Percentiles rank a stretch among this genome's conserved stretches.
Conservation (phyloP, 768 basidiomycete species). For the Boletus coccyginus region DNA sequence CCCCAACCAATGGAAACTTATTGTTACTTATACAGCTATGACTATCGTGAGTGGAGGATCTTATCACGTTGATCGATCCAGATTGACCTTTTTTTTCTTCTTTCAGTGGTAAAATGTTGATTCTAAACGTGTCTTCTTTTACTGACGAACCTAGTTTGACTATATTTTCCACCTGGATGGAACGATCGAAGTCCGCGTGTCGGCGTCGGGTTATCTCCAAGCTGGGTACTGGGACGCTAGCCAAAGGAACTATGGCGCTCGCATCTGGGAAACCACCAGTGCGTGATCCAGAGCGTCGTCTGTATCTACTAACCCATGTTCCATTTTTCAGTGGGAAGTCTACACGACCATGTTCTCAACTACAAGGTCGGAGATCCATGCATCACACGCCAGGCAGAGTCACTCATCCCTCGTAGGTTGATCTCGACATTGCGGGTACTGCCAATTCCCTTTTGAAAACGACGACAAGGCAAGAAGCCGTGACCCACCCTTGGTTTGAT, state of each 20-base stretch:
- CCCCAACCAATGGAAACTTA: not conserved
- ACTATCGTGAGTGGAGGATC: constrained; percentile 43
- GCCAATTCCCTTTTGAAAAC: constrained; percentile 55
- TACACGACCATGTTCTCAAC: constrained; percentile 70
- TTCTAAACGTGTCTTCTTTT: not conserved
- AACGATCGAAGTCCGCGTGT: constrained; percentile 64
- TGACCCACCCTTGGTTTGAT: constrained; percentile 54
- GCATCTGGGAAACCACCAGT: constrained; percentile 57
- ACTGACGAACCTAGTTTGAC: constrained; percentile 44
- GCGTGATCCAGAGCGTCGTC: constrained; percentile 15
- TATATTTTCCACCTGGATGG: constrained; percentile 67
- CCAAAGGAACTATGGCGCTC: constrained; percentile 51
- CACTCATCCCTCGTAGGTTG: constrained; percentile 39
- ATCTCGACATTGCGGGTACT: constrained; percentile 61
- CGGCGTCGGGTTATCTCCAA: constrained; percentile 69
- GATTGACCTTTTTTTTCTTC: not conserved
- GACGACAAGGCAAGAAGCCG: constrained; percentile 47
- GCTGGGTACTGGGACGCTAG: constrained; percentile 55
- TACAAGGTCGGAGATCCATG: constrained; percentile 40
- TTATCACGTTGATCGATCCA: not conserved
- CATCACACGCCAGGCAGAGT: not conserved
- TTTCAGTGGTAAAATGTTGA: constrained; percentile 29
- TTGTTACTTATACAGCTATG: constrained; percentile 41
- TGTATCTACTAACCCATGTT: not conserved
- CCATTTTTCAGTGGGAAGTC: constrained; percentile 49